Percentiles rank a stretch among this genome's conserved stretches.
These are phyloP conservation scores for Fusarium irregulare DNA, from an alignment of 2,329 filamentous ascomycete genomes.

Conservation along the genomic window DNA sequence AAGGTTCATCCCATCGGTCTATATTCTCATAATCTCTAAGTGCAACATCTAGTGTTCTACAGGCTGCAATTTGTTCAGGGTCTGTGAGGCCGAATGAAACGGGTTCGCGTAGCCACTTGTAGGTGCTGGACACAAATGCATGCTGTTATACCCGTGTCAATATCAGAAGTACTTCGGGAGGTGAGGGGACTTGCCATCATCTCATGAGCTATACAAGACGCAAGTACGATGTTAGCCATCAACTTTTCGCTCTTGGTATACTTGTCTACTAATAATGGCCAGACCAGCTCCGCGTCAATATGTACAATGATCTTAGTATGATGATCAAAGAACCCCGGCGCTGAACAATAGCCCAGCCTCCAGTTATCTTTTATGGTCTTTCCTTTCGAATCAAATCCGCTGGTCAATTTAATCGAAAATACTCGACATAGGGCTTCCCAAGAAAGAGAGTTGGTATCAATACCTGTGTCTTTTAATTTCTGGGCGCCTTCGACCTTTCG, in stretches of 20 bases:
- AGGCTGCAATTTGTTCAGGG: slow-evolving; percentile 12
- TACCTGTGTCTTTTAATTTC: neutral
- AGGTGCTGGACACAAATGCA: slow-evolving; percentile 16
- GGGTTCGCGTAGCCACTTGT: slow-evolving; percentile 36
- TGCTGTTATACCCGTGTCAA: slow-evolving; percentile 37
- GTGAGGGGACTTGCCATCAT: slow-evolving; percentile 42
- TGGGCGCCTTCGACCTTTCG: slow-evolving; percentile 8
- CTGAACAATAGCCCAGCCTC: neutral
- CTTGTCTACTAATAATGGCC: slow-evolving; percentile 39
- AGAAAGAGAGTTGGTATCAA: slow-evolving; percentile 1
- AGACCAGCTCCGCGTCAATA: slow-evolving; percentile 40
- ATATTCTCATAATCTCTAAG: neutral
- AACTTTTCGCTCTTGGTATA: slow-evolving; percentile 45
- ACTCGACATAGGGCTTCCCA: slow-evolving; percentile 1
- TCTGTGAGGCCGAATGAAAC: slow-evolving; percentile 22
- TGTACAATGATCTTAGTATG: slow-evolving; percentile 3
- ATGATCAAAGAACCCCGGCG: neutral
- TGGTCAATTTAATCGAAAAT: slow-evolving; percentile 20
- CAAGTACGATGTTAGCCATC: slow-evolving; percentile 37
- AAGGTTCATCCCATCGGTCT: slow-evolving; percentile 28
- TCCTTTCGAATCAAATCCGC: slow-evolving; percentile 17
- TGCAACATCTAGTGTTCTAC: slow-evolving; percentile 8
- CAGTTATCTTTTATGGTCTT: neutral
- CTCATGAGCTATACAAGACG: slow-evolving; percentile 45
- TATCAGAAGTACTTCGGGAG: neutral